A percentile compares a stretch with the other conserved stretches of the same genome.
phyloP scores from a whole-genome alignment of 805 yeast species.

The Saccharomycopsis sp. region DNA sequence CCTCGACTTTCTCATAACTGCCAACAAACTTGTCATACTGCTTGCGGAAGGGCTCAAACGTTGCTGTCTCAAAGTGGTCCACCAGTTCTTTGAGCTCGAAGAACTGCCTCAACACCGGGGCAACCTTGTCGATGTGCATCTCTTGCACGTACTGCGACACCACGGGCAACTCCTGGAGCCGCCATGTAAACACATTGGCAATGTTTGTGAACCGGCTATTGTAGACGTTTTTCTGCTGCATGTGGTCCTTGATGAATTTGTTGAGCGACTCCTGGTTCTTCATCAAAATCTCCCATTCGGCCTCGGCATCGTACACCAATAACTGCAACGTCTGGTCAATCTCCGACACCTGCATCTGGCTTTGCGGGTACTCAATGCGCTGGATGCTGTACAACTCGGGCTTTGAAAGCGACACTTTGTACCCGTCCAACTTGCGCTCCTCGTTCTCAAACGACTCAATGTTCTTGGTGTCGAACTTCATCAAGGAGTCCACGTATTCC shows the following conservation, averaged over 20 bases:
- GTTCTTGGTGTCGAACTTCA: neutral
- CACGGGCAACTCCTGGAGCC: constrained; percentile 4
- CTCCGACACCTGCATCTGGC: neutral
- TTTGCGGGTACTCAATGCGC: constrained; percentile 3
- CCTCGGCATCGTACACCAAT: constrained; percentile 3
- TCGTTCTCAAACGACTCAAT: constrained; percentile 9
- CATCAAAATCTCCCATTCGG: constrained; percentile 6
- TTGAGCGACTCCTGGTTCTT: neutral
- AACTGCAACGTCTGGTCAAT: neutral
- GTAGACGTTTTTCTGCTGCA: neutral
- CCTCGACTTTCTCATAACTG: constrained; percentile 49
- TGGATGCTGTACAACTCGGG: neutral
- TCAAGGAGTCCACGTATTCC: neutral
- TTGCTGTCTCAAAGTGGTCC: neutral
- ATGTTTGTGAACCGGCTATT: neutral
- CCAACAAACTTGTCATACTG: constrained; percentile 44
- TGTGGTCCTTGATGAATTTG: constrained; percentile 13
- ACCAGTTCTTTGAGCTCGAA: neutral
- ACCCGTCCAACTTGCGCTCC: constrained; percentile 1
- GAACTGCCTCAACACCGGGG: neutral
- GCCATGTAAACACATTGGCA: constrained; percentile 14
- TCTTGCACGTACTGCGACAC: constrained; percentile 1
- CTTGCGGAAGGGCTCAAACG: constrained; percentile 23
- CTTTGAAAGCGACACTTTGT: neutral
- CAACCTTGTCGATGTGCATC: neutral